A percentile compares a stretch with the other conserved stretches of the same genome.
Conservation (phyloP, 2,329 filamentous ascomycete species). For the Beauveria sp. region DNA sequence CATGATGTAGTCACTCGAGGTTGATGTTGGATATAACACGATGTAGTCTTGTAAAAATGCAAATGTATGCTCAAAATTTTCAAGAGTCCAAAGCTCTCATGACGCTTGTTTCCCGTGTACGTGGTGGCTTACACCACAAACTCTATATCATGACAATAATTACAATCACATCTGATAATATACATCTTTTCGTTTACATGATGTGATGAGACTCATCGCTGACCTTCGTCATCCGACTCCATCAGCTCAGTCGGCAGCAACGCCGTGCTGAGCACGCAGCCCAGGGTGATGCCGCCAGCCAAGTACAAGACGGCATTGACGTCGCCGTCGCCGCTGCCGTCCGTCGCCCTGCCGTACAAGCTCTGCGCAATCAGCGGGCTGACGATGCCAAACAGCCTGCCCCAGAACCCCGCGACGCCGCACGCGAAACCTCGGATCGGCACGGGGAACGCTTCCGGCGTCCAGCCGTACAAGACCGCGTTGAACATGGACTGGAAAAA, state of each 20-base stretch:
- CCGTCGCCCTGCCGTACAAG: constrained; percentile 25
- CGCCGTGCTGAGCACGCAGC: constrained; percentile 43
- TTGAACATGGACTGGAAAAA: constrained; percentile 36
- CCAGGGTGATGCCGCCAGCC: constrained; percentile 46
- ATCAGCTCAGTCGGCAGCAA: constrained; percentile 35
- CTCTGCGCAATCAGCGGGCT: constrained; percentile 47
- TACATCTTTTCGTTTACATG: neutral
- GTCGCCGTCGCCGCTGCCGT: constrained; percentile 23
- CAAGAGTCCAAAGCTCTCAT: neutral
- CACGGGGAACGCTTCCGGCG: constrained; percentile 50
- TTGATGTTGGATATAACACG: too few relatives aligned
- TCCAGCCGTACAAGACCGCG: constrained; percentile 35
- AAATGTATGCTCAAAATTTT: neutral
- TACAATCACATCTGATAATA: neutral
- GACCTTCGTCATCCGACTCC: constrained; percentile 25
- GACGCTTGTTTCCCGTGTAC: neutral
- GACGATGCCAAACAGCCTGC: constrained; percentile 49
- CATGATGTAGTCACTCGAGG: too few relatives aligned
- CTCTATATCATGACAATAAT: neutral
- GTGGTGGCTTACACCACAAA: neutral
- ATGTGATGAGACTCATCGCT: neutral
- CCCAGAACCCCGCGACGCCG: constrained; percentile 52
- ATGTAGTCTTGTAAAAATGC: too few relatives aligned
- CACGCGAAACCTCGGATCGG: constrained; percentile 48
- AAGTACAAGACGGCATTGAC: constrained; percentile 47